These are phyloP conservation scores for Colletotrichum tropicicola DNA, from an alignment of 2,329 filamentous ascomycete genomes.

Conservation along the genomic window DNA sequence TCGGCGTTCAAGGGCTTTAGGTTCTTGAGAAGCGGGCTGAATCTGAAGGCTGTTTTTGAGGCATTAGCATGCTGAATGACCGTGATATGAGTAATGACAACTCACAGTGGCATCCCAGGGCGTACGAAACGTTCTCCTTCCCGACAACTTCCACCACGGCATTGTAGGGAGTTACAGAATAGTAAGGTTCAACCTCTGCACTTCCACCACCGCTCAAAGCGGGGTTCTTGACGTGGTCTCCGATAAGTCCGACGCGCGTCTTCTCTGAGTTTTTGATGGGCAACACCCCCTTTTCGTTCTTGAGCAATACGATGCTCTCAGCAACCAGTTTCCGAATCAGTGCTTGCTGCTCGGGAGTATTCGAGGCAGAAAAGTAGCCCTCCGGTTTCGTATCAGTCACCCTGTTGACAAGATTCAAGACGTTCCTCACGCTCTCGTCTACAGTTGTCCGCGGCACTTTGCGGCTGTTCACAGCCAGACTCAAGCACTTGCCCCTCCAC, in stretches of 20 bases:
- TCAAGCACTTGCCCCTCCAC: slow-evolving; percentile 34
- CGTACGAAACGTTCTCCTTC: slow-evolving; percentile 51
- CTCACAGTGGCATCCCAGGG: slow-evolving; percentile 66
- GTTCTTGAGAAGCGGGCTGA: slow-evolving; percentile 24
- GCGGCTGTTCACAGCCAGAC: slow-evolving; percentile 16
- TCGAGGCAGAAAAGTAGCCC: slow-evolving; percentile 55
- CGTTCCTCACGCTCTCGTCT: slow-evolving; percentile 63
- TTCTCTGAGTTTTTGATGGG: slow-evolving; percentile 67
- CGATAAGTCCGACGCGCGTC: slow-evolving; percentile 44
- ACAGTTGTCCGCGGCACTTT: slow-evolving; percentile 39
- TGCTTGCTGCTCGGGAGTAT: slow-evolving; percentile 63
- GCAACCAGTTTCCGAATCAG: slow-evolving; percentile 72
- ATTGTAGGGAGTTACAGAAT: slow-evolving; percentile 76
- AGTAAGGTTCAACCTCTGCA: slow-evolving; percentile 67
- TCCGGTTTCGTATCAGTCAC: slow-evolving; percentile 36
- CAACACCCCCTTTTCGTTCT: slow-evolving; percentile 72
- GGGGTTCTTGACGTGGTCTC: slow-evolving; percentile 35
- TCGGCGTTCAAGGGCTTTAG: neutral
- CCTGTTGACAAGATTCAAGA: slow-evolving; percentile 67
- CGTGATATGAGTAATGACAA: neutral
- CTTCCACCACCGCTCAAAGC: slow-evolving; percentile 66
- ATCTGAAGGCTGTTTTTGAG: slow-evolving; percentile 22
- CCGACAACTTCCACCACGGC: slow-evolving; percentile 62
- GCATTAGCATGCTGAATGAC: neutral
- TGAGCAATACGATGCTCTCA: slow-evolving; percentile 78